A percentile compares a stretch with the other conserved stretches of the same genome.
phyloP scores from a whole-genome alignment of 768 basidiomycete genomes.

The Coprinopsis marcescibilis region DNA sequence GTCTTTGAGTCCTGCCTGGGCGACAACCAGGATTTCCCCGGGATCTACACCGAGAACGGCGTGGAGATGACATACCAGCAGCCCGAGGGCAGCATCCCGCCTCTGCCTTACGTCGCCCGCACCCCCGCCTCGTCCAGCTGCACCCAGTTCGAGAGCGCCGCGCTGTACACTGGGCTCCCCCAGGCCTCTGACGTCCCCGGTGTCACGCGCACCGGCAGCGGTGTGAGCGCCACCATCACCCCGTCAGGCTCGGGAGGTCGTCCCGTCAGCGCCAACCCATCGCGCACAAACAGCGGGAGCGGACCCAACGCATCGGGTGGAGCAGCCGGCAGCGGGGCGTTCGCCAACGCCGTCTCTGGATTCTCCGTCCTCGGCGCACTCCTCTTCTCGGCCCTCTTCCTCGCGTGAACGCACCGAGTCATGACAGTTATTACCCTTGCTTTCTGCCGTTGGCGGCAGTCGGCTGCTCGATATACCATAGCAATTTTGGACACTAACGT shows the following conservation, averaged over 20 bases:
- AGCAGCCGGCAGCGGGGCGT: constrained; percentile 11
- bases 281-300: background rate
- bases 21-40: constrained; percentile 56
- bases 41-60: constrained; percentile 31
- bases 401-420: constrained; percentile 13
- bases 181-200: constrained; percentile 10
- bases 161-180: constrained; percentile 24
- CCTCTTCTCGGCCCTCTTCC: constrained; percentile 17
- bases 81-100: constrained; percentile 31
- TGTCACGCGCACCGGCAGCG: background rate
- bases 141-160: constrained; percentile 23
- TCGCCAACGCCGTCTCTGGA: constrained; percentile 18
- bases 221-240: background rate
- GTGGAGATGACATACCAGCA: constrained; percentile 33
- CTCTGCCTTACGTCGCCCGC: constrained; percentile 33
- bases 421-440: too few species aligned
- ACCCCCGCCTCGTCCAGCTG: constrained; percentile 35
- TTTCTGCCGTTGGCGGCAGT: too few species aligned
- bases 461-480: too few species aligned
- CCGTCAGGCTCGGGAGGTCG: background rate
- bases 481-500: too few species aligned
- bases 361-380: constrained; percentile 16
- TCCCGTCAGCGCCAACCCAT: background rate
- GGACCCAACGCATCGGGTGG: background rate
- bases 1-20: constrained; percentile 58